Base-by-base conservation (phyloP, 257 asterid species). In the Anisodus tanguticus region DNA sequence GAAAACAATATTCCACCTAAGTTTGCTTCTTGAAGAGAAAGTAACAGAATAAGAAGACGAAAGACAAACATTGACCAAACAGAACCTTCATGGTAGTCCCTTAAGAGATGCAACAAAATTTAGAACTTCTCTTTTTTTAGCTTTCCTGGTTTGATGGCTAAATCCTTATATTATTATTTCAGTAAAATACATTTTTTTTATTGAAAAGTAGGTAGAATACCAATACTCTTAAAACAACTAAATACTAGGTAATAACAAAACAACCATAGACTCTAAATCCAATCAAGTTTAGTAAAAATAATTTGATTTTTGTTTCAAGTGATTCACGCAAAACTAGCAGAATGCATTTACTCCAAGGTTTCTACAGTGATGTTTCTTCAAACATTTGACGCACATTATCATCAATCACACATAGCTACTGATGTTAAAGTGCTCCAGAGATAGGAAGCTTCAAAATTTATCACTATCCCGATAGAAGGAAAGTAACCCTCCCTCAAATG, bases 341-440 rank as follows among this genome's bases (percentile, higher is more conserved):
- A 60, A 60, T 60, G 37, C 67, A n/a, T 19, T 60, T 22, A 22
- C 67, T 60, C 67, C 67, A 60, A 60, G 67, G 67, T 60, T 60
- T 60, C 67, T 60, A 19, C 12, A 8, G 13, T 9, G 4, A 22
- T 60, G 4, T n/a, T 60, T 59, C 66, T 59, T 60, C 67, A 60
- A 19, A 17, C 67, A 60, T 12, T 60, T 60, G 10, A 9, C 7
- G 22, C 64, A 16, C 26, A 58, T 58, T 16, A 58, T 58, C 64
- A 58, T 17, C 64, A 58, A 15, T 58, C 22, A 8, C 26, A 58
- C 4, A 15, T 5, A 58, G 64, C 64, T 58, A 17, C 9, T 58
- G 9, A 58, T 16, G 64, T 17, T 58, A 16, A 58, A 22, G n/a
- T 16, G 64, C 22, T 58, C 64, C 22, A 58, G 63, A 58, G n/a